phyloP scores from a whole-genome alignment of 75 land plant species.

The Selaginella moellendorffii region DNA sequence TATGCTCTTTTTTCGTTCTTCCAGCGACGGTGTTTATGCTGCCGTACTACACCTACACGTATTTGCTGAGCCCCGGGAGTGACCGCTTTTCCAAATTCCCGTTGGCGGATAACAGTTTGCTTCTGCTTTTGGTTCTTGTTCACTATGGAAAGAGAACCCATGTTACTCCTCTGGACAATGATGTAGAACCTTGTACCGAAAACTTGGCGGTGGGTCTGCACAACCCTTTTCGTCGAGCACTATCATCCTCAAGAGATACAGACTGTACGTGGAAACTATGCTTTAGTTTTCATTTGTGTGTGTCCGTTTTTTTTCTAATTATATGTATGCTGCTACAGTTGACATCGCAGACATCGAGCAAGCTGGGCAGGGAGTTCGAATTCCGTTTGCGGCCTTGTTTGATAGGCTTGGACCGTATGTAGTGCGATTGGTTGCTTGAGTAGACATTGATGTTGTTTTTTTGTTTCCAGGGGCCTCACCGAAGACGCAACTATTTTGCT shows the following conservation, averaged over 20 bases:
- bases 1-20: slow-evolving; percentile 13
- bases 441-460: background rate
- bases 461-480: slow-evolving; percentile 34
- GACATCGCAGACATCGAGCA: slow-evolving; percentile 62
- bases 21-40: slow-evolving; percentile 58
- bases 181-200: no score
- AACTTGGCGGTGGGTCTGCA: no score
- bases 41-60: slow-evolving; percentile 56
- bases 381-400: slow-evolving; percentile 73
- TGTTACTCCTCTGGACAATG: background rate
- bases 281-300: background rate
- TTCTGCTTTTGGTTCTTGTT: slow-evolving; percentile 50
- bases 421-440: background rate
- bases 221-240: slow-evolving; percentile 58
- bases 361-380: slow-evolving; percentile 44
- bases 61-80: slow-evolving; percentile 43
- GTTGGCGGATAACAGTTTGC: slow-evolving; percentile 56
- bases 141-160: slow-evolving; percentile 47
- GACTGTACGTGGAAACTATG: slow-evolving; percentile 38
- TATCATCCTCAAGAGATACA: slow-evolving; percentile 53
- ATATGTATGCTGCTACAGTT: slow-evolving; percentile 32
- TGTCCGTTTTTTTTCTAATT: background rate
- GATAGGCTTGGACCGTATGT: slow-evolving; percentile 72
- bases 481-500: slow-evolving; percentile 54
- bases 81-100: slow-evolving; percentile 32